Percentiles rank a stretch among this genome's conserved stretches.
phyloP scores from a whole-genome alignment of 371 early-diverging fungal species.

The Capillidium rhysosporum region DNA sequence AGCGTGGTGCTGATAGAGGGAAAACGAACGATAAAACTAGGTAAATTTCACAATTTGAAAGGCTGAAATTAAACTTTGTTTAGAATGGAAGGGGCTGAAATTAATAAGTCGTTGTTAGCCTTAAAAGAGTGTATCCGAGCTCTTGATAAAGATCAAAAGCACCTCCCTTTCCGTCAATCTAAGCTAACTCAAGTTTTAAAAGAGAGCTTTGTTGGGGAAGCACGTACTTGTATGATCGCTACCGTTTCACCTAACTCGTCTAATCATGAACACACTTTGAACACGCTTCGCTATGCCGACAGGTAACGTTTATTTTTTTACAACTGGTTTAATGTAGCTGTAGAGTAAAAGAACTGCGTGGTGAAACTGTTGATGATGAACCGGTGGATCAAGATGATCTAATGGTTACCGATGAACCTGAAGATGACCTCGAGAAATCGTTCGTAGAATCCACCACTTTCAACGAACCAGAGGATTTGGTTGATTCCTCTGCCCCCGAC shows the following conservation, averaged over 20 bases:
- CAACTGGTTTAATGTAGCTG: constrained; percentile 9
- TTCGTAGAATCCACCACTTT: not conserved
- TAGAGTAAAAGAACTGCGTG: constrained; percentile 7
- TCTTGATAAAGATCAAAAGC: constrained; percentile 76
- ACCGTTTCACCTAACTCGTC: constrained; percentile 81
- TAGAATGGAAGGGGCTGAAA: constrained; percentile 94
- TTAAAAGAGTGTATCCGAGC: constrained; percentile 97
- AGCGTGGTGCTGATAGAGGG: constrained; percentile 95
- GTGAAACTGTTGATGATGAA: constrained; percentile 8
- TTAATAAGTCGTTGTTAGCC: constrained; percentile 94
- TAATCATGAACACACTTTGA: constrained; percentile 93
- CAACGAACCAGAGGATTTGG: constrained; percentile 1
- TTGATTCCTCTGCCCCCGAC: not conserved
- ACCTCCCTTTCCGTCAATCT: constrained; percentile 92
- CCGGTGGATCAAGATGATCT: constrained; percentile 5
- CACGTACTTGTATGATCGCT: constrained; percentile 93
- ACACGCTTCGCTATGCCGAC: constrained; percentile 96
- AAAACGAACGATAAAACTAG: constrained; percentile 75
- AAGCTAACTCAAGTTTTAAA: constrained; percentile 92
- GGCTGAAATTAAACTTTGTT: constrained; percentile 8
- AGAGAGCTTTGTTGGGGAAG: constrained; percentile 94
- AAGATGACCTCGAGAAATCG: not conserved
- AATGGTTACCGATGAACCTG: not conserved
- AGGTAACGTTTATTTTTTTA: constrained; percentile 21
- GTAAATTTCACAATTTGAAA: constrained; percentile 14